Evolutionary conservation across 208 protist genomes (phyloP).

Genomic region (Crithidia expoeki): DNA sequence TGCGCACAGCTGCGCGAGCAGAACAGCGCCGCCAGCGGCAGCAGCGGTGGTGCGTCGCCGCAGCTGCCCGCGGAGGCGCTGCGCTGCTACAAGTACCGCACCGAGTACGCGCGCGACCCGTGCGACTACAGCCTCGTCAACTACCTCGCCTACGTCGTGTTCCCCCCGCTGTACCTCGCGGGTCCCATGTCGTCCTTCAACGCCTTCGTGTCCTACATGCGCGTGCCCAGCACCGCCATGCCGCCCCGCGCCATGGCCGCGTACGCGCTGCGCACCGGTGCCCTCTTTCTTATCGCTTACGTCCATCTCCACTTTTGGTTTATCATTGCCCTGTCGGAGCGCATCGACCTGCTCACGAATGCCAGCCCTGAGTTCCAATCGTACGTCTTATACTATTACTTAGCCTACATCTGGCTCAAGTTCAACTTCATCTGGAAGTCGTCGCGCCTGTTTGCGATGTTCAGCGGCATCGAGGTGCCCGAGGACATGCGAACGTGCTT

Average conservation of each 20-base stretch:
- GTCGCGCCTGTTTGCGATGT: slow-evolving; percentile 78
- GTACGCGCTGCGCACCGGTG: slow-evolving; percentile 19
- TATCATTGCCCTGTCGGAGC: slow-evolving; percentile 46
- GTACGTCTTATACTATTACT: slow-evolving; percentile 56
- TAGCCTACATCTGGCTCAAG: slow-evolving; percentile 91
- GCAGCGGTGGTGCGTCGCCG: slow-evolving; percentile 1
- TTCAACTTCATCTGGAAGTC: slow-evolving; percentile 91
- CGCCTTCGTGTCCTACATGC: slow-evolving; percentile 85
- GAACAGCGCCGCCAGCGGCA: no score
- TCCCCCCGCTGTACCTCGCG: slow-evolving; percentile 88
- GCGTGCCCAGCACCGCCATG: slow-evolving; percentile 24
- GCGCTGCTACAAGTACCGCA: slow-evolving; percentile 66
- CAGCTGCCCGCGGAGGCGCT: slow-evolving; percentile 20
- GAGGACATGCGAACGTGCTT: slow-evolving; percentile 93
- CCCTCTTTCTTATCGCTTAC: not conserved
- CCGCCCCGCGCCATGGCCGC: slow-evolving; percentile 8
- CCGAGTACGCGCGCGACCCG: slow-evolving; percentile 45
- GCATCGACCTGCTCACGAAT: slow-evolving; percentile 26
- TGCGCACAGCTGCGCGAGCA: slow-evolving; percentile 39
- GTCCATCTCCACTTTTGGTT: slow-evolving; percentile 49
- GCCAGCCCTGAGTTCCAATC: slow-evolving; percentile 63
- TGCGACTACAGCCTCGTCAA: slow-evolving; percentile 75
- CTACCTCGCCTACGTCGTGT: slow-evolving; percentile 90
- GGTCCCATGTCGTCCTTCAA: slow-evolving; percentile 92
- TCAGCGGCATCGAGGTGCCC: slow-evolving; percentile 84